phyloP scores from a whole-genome alignment of 2,329 filamentous ascomycete genomes.

The Talaromyces amestolkiae region DNA sequence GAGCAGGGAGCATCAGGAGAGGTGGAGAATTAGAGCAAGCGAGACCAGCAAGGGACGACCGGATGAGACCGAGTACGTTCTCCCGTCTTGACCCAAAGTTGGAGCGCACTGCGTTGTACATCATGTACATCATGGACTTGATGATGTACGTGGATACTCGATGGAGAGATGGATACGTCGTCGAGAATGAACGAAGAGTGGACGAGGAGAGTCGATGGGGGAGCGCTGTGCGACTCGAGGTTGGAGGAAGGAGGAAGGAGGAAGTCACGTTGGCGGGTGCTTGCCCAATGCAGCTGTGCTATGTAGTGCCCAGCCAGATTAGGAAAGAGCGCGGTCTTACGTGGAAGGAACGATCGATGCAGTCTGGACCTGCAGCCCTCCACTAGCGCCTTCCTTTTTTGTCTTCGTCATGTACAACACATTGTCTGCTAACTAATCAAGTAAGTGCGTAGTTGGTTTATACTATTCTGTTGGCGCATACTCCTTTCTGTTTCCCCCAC shows the following conservation, averaged over 20 bases:
- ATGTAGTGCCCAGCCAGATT: background rate
- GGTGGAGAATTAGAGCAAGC: background rate
- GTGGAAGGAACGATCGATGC: background rate
- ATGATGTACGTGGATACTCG: background rate
- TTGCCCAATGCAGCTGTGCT: background rate
- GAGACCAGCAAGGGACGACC: conserved; percentile 1
- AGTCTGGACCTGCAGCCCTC: conserved; percentile 4
- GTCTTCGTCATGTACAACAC: background rate
- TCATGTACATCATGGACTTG: background rate
- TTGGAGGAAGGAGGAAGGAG: background rate
- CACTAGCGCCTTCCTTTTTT: background rate
- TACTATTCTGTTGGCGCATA: too few relatives aligned
- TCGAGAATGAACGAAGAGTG: background rate
- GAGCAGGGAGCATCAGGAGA: background rate
- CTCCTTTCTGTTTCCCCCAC: background rate
- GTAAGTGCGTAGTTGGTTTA: too few relatives aligned
- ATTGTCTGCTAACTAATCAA: too few relatives aligned
- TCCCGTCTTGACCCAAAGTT: background rate
- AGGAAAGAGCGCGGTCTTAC: background rate
- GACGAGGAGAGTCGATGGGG: background rate
- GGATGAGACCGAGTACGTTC: conserved; percentile 5
- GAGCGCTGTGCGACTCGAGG: background rate
- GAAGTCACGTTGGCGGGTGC: background rate
- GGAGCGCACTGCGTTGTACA: background rate
- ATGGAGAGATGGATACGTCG: background rate